phyloP scores from a whole-genome alignment of 2,329 filamentous ascomycete genomes.

The Penicillium paneum region DNA sequence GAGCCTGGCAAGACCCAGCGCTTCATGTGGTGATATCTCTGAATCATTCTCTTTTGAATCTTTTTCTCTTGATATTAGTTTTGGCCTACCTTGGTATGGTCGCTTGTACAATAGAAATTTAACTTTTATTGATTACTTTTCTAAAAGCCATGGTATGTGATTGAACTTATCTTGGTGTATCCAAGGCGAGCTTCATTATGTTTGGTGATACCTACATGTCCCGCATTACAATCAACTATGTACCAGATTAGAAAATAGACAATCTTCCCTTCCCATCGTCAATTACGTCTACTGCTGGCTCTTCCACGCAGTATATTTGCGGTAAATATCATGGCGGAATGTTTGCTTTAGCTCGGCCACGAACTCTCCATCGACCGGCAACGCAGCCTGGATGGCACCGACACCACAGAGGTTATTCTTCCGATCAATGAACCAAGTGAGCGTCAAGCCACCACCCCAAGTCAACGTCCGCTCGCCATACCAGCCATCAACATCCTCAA shows the following conservation, averaged over 20 bases:
- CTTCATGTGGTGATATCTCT: slow-evolving; percentile 54
- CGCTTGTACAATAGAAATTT: background rate
- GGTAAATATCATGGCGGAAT: slow-evolving; percentile 45
- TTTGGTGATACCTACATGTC: background rate
- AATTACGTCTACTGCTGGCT: background rate
- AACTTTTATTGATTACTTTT: background rate
- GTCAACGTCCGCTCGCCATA: slow-evolving; percentile 45
- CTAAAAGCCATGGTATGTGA: background rate
- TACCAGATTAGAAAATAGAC: background rate
- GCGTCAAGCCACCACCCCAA: slow-evolving; percentile 49
- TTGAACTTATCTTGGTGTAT: background rate
- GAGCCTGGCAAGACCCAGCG: slow-evolving; percentile 58
- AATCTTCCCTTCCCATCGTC: no score
- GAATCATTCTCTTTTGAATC: background rate
- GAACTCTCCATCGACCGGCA: slow-evolving; percentile 33
- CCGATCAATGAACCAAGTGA: slow-evolving; percentile 51
- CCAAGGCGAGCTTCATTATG: background rate
- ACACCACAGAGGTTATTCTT: slow-evolving; percentile 47
- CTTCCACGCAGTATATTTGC: slow-evolving; percentile 37
- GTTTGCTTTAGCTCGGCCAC: slow-evolving; percentile 41
- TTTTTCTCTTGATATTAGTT: background rate
- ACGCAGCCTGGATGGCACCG: slow-evolving; percentile 39
- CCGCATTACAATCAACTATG: background rate
- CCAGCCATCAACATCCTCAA: slow-evolving; percentile 45
- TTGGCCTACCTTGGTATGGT: background rate